phyloP scores from a whole-genome alignment of 345 rosid genomes.

The Sonneratia alba region DNA sequence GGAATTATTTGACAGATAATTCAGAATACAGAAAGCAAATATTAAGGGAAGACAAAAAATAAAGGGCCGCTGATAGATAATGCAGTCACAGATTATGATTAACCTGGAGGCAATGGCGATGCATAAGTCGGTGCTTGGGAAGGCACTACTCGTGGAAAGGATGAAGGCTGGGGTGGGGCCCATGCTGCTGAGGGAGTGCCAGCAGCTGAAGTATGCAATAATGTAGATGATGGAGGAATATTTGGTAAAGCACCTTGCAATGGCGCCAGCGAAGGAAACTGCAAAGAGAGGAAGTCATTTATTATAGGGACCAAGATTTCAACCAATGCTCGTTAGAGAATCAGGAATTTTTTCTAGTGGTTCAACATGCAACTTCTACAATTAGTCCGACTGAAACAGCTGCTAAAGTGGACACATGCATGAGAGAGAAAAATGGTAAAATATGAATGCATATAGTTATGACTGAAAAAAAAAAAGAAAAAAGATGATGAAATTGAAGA shows the following conservation, averaged over 20 bases:
- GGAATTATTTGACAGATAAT: constrained; percentile 13
- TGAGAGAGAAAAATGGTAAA: too few species aligned
- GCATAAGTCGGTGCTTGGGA: constrained; percentile 11
- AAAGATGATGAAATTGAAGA: too few species aligned
- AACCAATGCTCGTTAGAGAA: not conserved
- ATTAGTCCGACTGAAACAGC: not conserved
- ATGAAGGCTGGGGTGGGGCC: constrained; percentile 39
- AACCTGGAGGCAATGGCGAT: constrained; percentile 58
- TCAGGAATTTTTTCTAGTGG: not conserved
- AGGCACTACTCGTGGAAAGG: constrained; percentile 19
- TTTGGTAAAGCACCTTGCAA: constrained; percentile 58
- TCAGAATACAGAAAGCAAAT: not conserved
- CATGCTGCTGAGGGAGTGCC: constrained; percentile 37
- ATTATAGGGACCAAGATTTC: not conserved
- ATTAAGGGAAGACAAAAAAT: not conserved
- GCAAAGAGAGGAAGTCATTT: constrained; percentile 15
- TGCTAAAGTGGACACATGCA: too few species aligned
- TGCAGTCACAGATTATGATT: not conserved
- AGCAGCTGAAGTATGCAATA: constrained; percentile 32
- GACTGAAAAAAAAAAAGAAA: too few species aligned
- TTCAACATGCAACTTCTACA: not conserved
- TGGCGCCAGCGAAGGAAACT: constrained; percentile 75
- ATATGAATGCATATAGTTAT: too few species aligned
- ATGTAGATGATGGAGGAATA: constrained; percentile 35
- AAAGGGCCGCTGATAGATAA: not conserved